phyloP scores from a whole-genome alignment of 805 yeast genomes.

The Teunomyces atbi region DNA sequence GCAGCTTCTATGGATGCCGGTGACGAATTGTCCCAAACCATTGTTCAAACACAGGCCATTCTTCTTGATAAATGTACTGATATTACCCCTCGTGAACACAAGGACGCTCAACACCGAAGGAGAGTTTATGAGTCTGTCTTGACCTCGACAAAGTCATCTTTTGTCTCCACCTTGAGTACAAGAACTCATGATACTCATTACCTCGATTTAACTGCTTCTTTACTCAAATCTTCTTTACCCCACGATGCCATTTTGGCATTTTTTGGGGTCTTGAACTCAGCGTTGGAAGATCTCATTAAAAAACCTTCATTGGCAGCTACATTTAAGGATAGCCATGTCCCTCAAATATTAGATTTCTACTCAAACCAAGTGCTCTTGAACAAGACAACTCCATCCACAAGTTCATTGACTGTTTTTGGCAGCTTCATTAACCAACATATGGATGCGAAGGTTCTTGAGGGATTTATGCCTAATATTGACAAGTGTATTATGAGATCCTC shows the following conservation, averaged over 20 bases:
- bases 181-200: conserved; percentile 1
- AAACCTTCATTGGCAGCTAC: conserved; percentile 21
- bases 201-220: not conserved
- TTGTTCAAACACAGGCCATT: conserved; percentile 31
- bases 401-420: conserved; percentile 39
- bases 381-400: conserved; percentile 40
- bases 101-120: conserved; percentile 12
- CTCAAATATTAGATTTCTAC: conserved; percentile 19
- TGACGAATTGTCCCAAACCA: conserved; percentile 18
- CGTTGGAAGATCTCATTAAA: conserved; percentile 23
- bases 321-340: conserved; percentile 4
- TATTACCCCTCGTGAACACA: conserved; percentile 9
- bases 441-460: conserved; percentile 16
- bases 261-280: conserved; percentile 24
- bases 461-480: conserved; percentile 61
- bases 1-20: conserved; percentile 13
- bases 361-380: conserved; percentile 44
- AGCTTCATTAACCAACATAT: conserved; percentile 46
- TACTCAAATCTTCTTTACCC: conserved; percentile 5
- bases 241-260: conserved; percentile 15
- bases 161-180: conserved; percentile 11
- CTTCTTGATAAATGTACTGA: conserved; percentile 31
- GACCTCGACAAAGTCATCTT: conserved; percentile 26
- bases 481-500: conserved; percentile 78
- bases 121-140: conserved; percentile 30